Conservation (phyloP, 257 asterid species). For the Rhazya stricta region DNA sequence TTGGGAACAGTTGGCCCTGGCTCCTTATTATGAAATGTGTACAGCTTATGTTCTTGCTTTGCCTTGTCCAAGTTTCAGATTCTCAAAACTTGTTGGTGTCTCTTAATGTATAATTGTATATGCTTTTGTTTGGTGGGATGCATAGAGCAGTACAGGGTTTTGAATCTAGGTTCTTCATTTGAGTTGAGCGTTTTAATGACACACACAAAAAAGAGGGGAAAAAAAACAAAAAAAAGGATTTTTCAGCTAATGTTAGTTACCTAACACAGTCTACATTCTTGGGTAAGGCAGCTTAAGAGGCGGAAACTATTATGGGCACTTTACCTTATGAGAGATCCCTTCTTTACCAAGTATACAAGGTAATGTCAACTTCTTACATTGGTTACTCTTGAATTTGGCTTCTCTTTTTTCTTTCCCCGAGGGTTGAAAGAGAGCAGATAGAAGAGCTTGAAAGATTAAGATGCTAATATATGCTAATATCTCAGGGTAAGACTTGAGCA, state of each 20-base stretch:
- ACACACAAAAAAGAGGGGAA: no score
- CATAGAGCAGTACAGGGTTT: not conserved
- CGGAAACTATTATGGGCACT: constrained; percentile 87
- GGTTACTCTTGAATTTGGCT: not conserved
- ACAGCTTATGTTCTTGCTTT: not conserved
- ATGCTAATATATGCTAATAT: constrained; percentile 21
- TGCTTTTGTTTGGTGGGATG: constrained; percentile 2
- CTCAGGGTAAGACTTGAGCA: constrained; percentile 74
- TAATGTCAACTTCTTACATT: constrained; percentile 25
- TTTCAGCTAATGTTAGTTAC: not conserved
- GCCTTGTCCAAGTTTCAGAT: not conserved
- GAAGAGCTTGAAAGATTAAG: not conserved
- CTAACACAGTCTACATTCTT: not conserved
- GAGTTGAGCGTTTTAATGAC: not conserved
- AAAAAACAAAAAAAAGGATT: not conserved
- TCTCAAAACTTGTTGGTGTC: not conserved
- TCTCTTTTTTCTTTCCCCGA: not conserved
- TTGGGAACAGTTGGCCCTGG: not conserved
- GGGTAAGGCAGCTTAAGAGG: constrained; percentile 59
- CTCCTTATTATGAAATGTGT: not conserved
- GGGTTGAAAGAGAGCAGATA: not conserved
- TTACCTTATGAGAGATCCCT: constrained; percentile 97
- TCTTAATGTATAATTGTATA: not conserved
- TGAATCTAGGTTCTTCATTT: not conserved
- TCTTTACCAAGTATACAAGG: constrained; percentile 81